Percentiles rank a stretch among this genome's conserved stretches.
Evolutionary conservation across 257 asterid genomes (phyloP).

Genomic region (Coffea eugenioides): DNA sequence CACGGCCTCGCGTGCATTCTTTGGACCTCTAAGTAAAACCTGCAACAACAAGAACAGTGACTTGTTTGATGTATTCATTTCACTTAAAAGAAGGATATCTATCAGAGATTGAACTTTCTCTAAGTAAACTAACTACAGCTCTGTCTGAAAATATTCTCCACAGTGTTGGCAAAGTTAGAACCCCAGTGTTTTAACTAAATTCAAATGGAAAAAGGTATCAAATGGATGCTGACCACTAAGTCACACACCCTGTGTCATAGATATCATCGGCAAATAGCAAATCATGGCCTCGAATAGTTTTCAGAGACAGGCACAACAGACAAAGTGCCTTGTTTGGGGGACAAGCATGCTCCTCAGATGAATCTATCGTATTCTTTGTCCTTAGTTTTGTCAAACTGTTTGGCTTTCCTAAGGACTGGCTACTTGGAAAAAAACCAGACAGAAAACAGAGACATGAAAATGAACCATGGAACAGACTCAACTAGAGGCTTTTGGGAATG

Average conservation of each 20-base stretch:
- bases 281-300: neutral
- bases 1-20: slow-evolving; percentile 39
- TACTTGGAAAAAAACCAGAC: neutral
- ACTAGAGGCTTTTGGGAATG: too few relatives aligned
- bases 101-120: neutral
- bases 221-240: neutral
- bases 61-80: neutral
- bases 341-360: neutral
- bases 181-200: neutral
- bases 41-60: neutral
- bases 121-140: neutral
- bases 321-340: neutral
- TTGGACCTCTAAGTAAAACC: slow-evolving; percentile 38
- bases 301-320: neutral
- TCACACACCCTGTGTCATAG: too few relatives aligned
- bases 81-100: too few relatives aligned
- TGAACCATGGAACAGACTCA: neutral
- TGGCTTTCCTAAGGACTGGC: neutral
- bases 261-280: neutral
- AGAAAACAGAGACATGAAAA: neutral
- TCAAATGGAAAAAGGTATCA: neutral
- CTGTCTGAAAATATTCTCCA: neutral
- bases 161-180: neutral
- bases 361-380: neutral
- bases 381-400: neutral